A percentile compares a stretch with the other conserved stretches of the same genome.
These are phyloP conservation scores for Simmondsia chinensis DNA, from an alignment of 148 eudicot genomes.

Conservation along the genomic window DNA sequence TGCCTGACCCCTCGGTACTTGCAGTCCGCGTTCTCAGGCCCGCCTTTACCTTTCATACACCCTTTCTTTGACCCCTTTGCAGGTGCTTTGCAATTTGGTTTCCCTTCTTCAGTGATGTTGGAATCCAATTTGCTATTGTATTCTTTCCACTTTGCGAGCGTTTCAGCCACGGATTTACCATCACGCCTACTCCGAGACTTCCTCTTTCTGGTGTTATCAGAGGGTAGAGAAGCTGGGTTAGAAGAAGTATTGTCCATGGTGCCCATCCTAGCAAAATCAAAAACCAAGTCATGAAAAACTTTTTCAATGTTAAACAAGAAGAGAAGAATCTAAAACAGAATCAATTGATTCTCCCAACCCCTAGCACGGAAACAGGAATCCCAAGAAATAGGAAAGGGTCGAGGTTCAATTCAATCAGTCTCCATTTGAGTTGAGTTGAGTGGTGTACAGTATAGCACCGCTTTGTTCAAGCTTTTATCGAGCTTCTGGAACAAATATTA, in stretches of 20 bases:
- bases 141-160: conserved; percentile 71
- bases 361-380: too few species aligned
- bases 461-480: too few species aligned
- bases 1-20: conserved; percentile 12
- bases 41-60: conserved; percentile 15
- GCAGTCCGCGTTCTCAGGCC: conserved; percentile 6
- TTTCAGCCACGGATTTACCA: conserved; percentile 35
- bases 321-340: conserved; percentile 1
- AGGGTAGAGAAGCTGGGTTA: conserved; percentile 16
- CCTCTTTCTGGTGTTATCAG: conserved; percentile 40
- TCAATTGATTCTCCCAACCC: neutral
- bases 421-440: too few species aligned
- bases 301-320: neutral
- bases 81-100: neutral
- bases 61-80: conserved; percentile 11
- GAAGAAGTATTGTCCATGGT: conserved; percentile 16
- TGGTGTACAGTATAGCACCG: too few species aligned
- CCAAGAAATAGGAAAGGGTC: too few species aligned
- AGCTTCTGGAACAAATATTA: too few species aligned
- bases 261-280: conserved; percentile 24
- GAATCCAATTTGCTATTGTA: conserved; percentile 29
- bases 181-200: conserved; percentile 43
- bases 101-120: neutral
- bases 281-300: neutral
- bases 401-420: too few species aligned